A percentile compares a stretch with the other conserved stretches of the same genome.
These are phyloP conservation scores for Zopfia rhizophila DNA, from an alignment of 2,329 filamentous ascomycete genomes.

Conservation along the genomic window DNA sequence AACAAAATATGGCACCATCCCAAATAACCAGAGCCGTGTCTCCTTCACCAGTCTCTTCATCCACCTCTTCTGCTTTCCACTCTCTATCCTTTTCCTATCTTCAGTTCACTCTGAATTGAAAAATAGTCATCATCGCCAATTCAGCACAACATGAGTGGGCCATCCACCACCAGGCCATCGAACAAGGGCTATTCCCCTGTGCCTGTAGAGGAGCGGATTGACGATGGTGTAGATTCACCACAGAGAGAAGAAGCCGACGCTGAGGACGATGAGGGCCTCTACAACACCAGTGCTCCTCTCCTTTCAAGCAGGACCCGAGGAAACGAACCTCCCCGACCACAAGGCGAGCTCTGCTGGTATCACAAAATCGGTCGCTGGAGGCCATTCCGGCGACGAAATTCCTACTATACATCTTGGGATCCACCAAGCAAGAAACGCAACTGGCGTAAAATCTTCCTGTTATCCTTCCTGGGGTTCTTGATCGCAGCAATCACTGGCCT, in stretches of 20 bases:
- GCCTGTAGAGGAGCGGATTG: conserved; percentile 19
- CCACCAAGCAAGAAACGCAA: conserved; percentile 3
- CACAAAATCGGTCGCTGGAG: conserved; percentile 7
- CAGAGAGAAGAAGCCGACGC: conserved; percentile 7
- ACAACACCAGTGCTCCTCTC: conserved; percentile 19
- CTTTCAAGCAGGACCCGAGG: conserved; percentile 18
- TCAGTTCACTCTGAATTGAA: no score
- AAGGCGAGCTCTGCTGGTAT: conserved; percentile 7
- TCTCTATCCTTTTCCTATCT: no score
- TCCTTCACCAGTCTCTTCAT: no score
- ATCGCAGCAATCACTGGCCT: conserved; percentile 11
- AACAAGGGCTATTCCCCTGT: conserved; percentile 14
- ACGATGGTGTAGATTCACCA: conserved; percentile 16
- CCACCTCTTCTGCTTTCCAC: no score
- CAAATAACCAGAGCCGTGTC: no score
- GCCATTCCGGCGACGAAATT: conserved; percentile 7
- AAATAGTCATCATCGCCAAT: no score
- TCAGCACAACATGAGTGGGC: conserved; percentile 17
- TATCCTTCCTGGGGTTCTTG: conserved; percentile 8
- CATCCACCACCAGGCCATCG: conserved; percentile 11
- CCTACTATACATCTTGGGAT: conserved; percentile 1
- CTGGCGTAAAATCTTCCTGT: conserved; percentile 15
- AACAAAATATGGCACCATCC: no score
- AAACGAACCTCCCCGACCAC: conserved; percentile 10
- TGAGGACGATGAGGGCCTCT: conserved; percentile 15